Conservation (phyloP, 805 yeast genomes). For the Wickerhamiella slavikovae region DNA sequence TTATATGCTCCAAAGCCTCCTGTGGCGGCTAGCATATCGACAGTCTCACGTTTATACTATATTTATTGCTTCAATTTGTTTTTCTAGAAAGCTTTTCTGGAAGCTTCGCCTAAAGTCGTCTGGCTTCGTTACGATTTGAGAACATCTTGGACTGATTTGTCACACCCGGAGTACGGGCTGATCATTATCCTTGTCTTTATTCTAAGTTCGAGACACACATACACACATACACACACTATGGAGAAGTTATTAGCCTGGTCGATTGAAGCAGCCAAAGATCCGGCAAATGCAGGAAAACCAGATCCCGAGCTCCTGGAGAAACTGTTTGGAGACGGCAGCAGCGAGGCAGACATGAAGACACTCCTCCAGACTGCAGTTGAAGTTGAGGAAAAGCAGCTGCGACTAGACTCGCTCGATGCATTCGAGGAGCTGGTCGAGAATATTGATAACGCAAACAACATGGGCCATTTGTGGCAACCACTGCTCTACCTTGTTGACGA, state of each 20-base stretch:
- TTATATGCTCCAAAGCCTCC: too few species aligned
- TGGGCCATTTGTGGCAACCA: constrained; percentile 69
- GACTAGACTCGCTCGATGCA: constrained; percentile 64
- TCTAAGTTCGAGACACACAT: not conserved
- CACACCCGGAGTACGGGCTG: too few species aligned
- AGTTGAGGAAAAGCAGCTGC: constrained; percentile 38
- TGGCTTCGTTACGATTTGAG: not conserved
- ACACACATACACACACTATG: constrained; percentile 25
- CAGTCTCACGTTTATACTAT: too few species aligned
- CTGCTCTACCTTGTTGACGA: constrained; percentile 34
- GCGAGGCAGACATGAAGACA: constrained; percentile 74
- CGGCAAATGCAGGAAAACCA: constrained; percentile 27
- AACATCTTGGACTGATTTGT: too few species aligned
- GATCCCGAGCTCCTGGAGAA: constrained; percentile 66
- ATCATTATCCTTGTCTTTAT: too few species aligned
- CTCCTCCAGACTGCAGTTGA: constrained; percentile 39
- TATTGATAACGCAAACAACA: constrained; percentile 83
- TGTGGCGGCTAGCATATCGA: too few species aligned
- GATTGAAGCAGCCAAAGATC: constrained; percentile 52
- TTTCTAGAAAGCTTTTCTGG: too few species aligned
- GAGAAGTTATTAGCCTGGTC: constrained; percentile 90
- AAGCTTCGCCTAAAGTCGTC: not conserved
- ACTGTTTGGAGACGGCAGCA: constrained; percentile 51
- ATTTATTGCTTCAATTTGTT: too few species aligned
- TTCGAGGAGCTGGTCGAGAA: constrained; percentile 88